phyloP scores from a whole-genome alignment of 2,329 filamentous ascomycete genomes.

The Trichoderma sp. region DNA sequence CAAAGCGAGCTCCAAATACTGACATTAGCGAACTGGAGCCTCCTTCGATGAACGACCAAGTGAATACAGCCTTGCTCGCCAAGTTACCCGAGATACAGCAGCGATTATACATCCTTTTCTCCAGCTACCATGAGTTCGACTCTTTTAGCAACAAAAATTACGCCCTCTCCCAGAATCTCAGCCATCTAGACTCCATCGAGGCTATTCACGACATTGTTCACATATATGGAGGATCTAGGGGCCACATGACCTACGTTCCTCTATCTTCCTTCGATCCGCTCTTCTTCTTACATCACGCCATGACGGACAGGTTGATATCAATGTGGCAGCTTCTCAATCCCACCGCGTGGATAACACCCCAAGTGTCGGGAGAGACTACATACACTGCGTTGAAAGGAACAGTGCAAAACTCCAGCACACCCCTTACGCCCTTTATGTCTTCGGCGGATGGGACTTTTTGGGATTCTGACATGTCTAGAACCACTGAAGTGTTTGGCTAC shows the following conservation, averaged over 20 bases:
- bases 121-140: constrained; percentile 64
- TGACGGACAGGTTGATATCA: constrained; percentile 70
- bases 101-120: constrained; percentile 65
- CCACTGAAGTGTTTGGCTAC: constrained; percentile 64
- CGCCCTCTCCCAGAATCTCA: constrained; percentile 46
- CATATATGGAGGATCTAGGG: constrained; percentile 54
- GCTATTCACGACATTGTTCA: constrained; percentile 63
- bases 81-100: constrained; percentile 55
- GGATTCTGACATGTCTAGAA: constrained; percentile 61
- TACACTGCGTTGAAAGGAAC: constrained; percentile 57
- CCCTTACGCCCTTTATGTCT: constrained; percentile 65
- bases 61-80: constrained; percentile 44
- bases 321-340: constrained; percentile 76
- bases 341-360: constrained; percentile 60
- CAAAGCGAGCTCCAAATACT: constrained; percentile 52
- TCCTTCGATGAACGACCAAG: constrained; percentile 56
- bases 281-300: constrained; percentile 74
- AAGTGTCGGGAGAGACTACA: constrained; percentile 52
- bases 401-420: constrained; percentile 52
- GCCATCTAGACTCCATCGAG: constrained; percentile 61
- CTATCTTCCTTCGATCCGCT: constrained; percentile 77
- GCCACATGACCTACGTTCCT: constrained; percentile 68
- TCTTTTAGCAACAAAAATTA: constrained; percentile 68
- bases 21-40: constrained; percentile 30
- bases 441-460: constrained; percentile 59